Conservation (phyloP, 2,329 filamentous ascomycete genomes). For the Apiospora rasikravindrae region DNA sequence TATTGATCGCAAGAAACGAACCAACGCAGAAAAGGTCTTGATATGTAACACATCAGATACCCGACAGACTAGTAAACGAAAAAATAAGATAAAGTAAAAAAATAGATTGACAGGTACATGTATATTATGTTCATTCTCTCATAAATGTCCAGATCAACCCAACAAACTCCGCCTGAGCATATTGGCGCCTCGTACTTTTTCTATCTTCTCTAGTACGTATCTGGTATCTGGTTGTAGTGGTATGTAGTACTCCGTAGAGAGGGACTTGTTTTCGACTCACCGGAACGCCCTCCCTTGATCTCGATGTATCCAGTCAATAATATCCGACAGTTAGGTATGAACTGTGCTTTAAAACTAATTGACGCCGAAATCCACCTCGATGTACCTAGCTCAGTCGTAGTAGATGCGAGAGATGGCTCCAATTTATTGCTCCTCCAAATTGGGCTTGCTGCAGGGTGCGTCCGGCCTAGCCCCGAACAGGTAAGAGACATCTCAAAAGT, state of each 20-base stretch:
- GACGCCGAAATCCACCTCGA: constrained; percentile 6
- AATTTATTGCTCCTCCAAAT: constrained; percentile 18
- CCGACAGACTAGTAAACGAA: background rate
- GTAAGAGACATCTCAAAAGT: constrained; percentile 11
- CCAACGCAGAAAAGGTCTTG: constrained; percentile 2
- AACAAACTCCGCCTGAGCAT: constrained; percentile 8
- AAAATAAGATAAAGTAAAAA: background rate
- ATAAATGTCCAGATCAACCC: background rate
- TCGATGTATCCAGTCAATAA: constrained; percentile 10
- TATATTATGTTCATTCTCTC: background rate
- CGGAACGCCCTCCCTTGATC: constrained; percentile 3
- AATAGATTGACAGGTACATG: background rate
- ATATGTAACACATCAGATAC: constrained; percentile 10
- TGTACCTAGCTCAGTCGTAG: background rate
- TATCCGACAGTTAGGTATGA: constrained; percentile 14
- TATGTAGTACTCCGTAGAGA: background rate
- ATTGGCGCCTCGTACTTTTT: background rate
- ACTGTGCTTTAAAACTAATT: background rate
- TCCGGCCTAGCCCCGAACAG: background rate
- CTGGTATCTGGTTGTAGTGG: background rate
- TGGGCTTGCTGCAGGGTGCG: constrained; percentile 17
- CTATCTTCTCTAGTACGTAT: background rate
- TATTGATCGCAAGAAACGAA: constrained; percentile 15
- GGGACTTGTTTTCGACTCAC: background rate
- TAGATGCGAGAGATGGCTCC: constrained; percentile 13